Evolutionary conservation across 805 yeast species (phyloP).

Genomic region (Candida berthetii): DNA sequence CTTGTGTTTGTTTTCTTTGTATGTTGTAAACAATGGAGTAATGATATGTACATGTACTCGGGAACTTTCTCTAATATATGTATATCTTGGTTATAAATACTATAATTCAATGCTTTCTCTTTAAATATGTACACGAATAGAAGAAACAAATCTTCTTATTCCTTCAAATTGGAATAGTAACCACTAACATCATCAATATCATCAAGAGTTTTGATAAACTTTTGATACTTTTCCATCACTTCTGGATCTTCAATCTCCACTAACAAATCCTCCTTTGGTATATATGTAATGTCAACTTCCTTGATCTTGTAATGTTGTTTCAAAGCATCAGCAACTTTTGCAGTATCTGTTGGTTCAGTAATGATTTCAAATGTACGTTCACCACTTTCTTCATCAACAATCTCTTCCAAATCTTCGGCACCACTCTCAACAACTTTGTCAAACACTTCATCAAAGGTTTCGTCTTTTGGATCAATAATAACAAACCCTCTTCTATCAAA

Average conservation of each 20-base stretch:
- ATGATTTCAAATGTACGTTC: slow-evolving; percentile 36
- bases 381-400: slow-evolving; percentile 17
- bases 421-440: slow-evolving; percentile 75
- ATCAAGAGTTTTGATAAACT: slow-evolving; percentile 56
- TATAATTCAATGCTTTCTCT: too few relatives aligned
- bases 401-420: slow-evolving; percentile 69
- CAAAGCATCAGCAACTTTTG: slow-evolving; percentile 51
- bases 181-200: slow-evolving; percentile 82
- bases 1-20: background rate
- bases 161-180: slow-evolving; percentile 63
- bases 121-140: too few relatives aligned
- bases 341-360: slow-evolving; percentile 61
- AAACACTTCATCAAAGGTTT: slow-evolving; percentile 56
- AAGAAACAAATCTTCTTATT: too few relatives aligned
- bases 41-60: too few relatives aligned
- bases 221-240: slow-evolving; percentile 42
- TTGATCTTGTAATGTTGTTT: slow-evolving; percentile 49
- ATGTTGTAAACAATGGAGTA: too few relatives aligned
- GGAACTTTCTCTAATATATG: too few relatives aligned
- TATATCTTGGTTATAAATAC: background rate
- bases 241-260: slow-evolving; percentile 52
- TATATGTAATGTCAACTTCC: slow-evolving; percentile 66
- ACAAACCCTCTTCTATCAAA: slow-evolving; percentile 78
- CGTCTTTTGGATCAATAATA: slow-evolving; percentile 36
- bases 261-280: slow-evolving; percentile 55